Evolutionary conservation across 495 filamentous ascomycete genomes (phyloP).

Genomic region (Ramalina peruviana): DNA sequence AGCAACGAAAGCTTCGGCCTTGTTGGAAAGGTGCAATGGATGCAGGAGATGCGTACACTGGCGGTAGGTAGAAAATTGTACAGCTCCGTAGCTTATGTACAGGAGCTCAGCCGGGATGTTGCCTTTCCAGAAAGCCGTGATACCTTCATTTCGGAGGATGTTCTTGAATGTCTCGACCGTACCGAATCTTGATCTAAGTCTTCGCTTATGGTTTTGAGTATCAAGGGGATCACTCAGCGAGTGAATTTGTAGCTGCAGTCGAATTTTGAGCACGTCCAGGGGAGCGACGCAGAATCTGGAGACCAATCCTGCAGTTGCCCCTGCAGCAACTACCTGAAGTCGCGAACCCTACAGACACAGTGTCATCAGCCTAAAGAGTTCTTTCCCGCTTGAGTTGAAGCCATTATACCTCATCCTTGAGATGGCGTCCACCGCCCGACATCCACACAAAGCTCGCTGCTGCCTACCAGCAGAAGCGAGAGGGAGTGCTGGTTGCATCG

Average conservation of each 20-base stretch:
- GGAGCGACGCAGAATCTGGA: constrained; percentile 76
- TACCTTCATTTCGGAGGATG: constrained; percentile 65
- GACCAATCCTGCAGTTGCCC: constrained; percentile 76
- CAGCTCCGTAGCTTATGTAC: constrained; percentile 76
- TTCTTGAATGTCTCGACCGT: constrained; percentile 61
- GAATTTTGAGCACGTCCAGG: constrained; percentile 91
- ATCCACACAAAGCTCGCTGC: constrained; percentile 34
- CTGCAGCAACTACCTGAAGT: constrained; percentile 68
- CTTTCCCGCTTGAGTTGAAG: neutral
- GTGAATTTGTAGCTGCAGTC: constrained; percentile 80
- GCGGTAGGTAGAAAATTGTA: constrained; percentile 87
- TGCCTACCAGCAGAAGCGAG: no score
- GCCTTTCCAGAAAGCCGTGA: constrained; percentile 93
- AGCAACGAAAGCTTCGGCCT: constrained; percentile 56
- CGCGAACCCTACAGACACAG: constrained; percentile 50
- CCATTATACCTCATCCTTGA: constrained; percentile 69
- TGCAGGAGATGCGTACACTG: constrained; percentile 48
- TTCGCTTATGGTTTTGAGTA: constrained; percentile 49
- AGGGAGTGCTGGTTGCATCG: no score
- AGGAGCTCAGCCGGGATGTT: constrained; percentile 90
- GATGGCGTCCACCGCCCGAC: constrained; percentile 58
- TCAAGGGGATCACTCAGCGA: constrained; percentile 54
- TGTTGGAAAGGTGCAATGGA: constrained; percentile 37
- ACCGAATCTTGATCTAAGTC: constrained; percentile 32
- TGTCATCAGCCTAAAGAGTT: constrained; percentile 2